Percentiles rank a stretch among this genome's conserved stretches.
phyloP scores from a whole-genome alignment of 2,329 filamentous ascomycete species.

The Graphiopsis chlorocephala region DNA sequence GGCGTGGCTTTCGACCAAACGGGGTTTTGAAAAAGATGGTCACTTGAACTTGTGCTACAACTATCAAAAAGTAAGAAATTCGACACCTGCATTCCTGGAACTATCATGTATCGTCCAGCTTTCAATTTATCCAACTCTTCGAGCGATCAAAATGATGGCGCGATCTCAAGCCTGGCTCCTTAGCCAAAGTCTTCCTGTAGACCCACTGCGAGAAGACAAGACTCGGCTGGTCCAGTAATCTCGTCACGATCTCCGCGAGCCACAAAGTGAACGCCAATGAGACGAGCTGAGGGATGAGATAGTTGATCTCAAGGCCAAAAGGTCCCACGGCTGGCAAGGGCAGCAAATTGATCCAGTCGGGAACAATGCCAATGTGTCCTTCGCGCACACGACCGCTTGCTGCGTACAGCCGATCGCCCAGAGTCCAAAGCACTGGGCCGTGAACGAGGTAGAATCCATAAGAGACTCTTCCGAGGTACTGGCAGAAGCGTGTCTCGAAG shows the following conservation, averaged over 20 bases:
- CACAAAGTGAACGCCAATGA: slow-evolving; percentile 59
- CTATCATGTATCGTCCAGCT: background rate
- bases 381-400: slow-evolving; percentile 56
- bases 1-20: background rate
- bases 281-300: slow-evolving; percentile 59
- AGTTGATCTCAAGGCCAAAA: slow-evolving; percentile 59
- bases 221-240: slow-evolving; percentile 59
- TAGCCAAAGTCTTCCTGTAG: slow-evolving; percentile 48
- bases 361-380: slow-evolving; percentile 50
- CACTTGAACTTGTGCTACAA: background rate
- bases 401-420: slow-evolving; percentile 64
- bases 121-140: background rate
- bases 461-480: slow-evolving; percentile 62
- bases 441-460: slow-evolving; percentile 65
- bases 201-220: slow-evolving; percentile 58
- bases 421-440: slow-evolving; percentile 57
- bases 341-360: slow-evolving; percentile 57
- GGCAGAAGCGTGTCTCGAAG: slow-evolving; percentile 58
- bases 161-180: background rate
- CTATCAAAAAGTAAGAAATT: background rate
- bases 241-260: slow-evolving; percentile 56
- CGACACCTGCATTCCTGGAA: background rate
- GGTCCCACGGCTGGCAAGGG: slow-evolving; percentile 56
- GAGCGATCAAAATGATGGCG: background rate
- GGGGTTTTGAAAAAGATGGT: background rate